A percentile compares a stretch with the other conserved stretches of the same genome.
Evolutionary conservation across 1,139 yeast genomes (phyloP).

Genomic region (Casaregolazyma suthepensis): DNA sequence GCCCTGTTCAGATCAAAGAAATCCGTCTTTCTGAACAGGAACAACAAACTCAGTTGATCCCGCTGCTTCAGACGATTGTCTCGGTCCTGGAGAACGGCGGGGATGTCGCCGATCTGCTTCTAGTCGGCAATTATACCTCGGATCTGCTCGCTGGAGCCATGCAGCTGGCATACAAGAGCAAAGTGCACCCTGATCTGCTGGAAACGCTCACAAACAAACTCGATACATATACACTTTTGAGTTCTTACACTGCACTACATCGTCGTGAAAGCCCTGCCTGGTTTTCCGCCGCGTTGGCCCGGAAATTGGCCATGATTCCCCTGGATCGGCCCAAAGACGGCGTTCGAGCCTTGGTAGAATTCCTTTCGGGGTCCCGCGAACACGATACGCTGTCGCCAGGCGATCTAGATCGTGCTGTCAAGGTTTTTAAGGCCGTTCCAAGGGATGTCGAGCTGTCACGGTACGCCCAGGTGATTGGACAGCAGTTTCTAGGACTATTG

Average conservation of each 20-base stretch:
- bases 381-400: slow-evolving; percentile 55
- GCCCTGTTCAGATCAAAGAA: slow-evolving; percentile 25
- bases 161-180: slow-evolving; percentile 45
- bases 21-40: slow-evolving; percentile 2
- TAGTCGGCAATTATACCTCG: slow-evolving; percentile 44
- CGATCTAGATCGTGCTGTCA: slow-evolving; percentile 60
- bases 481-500: slow-evolving; percentile 55
- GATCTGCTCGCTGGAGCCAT: slow-evolving; percentile 57
- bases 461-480: slow-evolving; percentile 53
- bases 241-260: slow-evolving; percentile 26
- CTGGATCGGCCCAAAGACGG: slow-evolving; percentile 58
- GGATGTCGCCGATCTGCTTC: slow-evolving; percentile 37
- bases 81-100: slow-evolving; percentile 60
- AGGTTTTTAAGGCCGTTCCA: slow-evolving; percentile 59
- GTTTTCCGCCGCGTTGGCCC: slow-evolving; percentile 32
- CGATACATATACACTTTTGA: slow-evolving; percentile 32
- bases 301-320: slow-evolving; percentile 50
- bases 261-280: slow-evolving; percentile 28
- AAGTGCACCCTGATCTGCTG: slow-evolving; percentile 8
- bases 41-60: slow-evolving; percentile 28
- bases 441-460: slow-evolving; percentile 38
- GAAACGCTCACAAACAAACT: slow-evolving; percentile 19
- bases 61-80: slow-evolving; percentile 39
- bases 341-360: slow-evolving; percentile 64
- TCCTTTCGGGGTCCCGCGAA: slow-evolving; percentile 70